phyloP scores from a whole-genome alignment of 2,329 filamentous ascomycete genomes.

The Colletotrichum brevisporum region DNA sequence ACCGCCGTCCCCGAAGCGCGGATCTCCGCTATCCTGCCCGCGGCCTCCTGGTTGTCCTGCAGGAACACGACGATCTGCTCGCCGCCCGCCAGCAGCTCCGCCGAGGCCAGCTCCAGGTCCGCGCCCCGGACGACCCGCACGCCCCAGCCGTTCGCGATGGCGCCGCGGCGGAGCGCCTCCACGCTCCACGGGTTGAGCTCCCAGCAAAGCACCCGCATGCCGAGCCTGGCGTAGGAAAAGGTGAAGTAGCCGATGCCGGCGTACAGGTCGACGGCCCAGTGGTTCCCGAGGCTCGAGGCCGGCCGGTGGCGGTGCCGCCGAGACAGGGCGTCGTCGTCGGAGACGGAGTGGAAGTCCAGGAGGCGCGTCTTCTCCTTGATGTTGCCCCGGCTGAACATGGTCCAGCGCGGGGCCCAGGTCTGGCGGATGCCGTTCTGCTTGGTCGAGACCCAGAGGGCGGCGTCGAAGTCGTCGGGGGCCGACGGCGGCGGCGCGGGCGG shows the following conservation, averaged over 20 bases:
- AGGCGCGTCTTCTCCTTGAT: slow-evolving; percentile 89
- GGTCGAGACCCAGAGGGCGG: slow-evolving; percentile 83
- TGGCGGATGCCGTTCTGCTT: slow-evolving; percentile 86
- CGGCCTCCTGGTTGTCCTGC: slow-evolving; percentile 75
- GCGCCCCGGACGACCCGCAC: slow-evolving; percentile 66
- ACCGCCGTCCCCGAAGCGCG: slow-evolving; percentile 50
- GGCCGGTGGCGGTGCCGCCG: slow-evolving; percentile 3
- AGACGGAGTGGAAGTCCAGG: slow-evolving; percentile 62
- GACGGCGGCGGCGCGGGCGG: slow-evolving; percentile 50
- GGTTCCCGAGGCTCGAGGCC: slow-evolving; percentile 45
- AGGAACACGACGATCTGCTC: slow-evolving; percentile 76
- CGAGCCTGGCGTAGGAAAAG: slow-evolving; percentile 83
- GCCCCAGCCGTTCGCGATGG: slow-evolving; percentile 76
- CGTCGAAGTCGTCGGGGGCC: slow-evolving; percentile 73
- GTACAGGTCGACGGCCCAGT: slow-evolving; percentile 84
- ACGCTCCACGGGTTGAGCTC: slow-evolving; percentile 92
- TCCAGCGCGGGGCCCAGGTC: slow-evolving; percentile 89
- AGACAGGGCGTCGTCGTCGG: not conserved
- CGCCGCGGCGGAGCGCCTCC: slow-evolving; percentile 84
- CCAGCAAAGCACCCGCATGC: slow-evolving; percentile 85
- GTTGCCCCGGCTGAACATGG: slow-evolving; percentile 96
- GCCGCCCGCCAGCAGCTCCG: slow-evolving; percentile 55
- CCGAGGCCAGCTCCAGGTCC: slow-evolving; percentile 55
- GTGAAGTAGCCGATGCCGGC: slow-evolving; percentile 95
- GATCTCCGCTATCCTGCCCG: slow-evolving; percentile 55